Base-by-base conservation (phyloP, 805 yeast species). In the Suhomyces canberraensis region DNA sequence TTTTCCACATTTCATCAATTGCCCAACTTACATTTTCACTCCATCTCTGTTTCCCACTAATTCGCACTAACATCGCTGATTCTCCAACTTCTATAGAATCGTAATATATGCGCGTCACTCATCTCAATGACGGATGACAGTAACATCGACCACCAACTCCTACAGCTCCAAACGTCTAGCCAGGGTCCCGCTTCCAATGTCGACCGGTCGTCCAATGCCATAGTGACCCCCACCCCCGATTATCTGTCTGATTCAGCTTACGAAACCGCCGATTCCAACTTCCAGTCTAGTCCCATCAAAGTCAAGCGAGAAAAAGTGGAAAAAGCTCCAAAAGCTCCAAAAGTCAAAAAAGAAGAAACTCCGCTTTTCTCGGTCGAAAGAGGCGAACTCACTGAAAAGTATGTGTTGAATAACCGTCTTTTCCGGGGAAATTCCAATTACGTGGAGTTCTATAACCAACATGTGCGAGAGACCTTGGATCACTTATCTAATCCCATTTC, bases 341-440 rank as follows among this genome's bases (percentile, higher is more conserved):
- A n/a, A 20, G 22, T 20, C 22, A 20, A 20, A 9, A 7, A 7
- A 20, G 22, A 20, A 20, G 22, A 20, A 9, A 7, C 9, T 20
- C 22, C 22, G 8, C 7, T 20, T 7, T 20, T 20, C 22, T 7
- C 22, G 9, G 22, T 20, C 8, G 22, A 20, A 20, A 20, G 9
- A 9, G 8, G 8, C 8, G 22, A 20, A 9, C 22, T 20, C 8
- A 20, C 22, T 7, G 22, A 7, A 20, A 9, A 9, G 9, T 29
- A 16, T 16, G 8, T 14, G 25, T 18, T 11, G 16, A 33, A 29
- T 18, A 27, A 34, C 18, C 39, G 61, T n/a, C 16, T 19, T 8
- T 60, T 54, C 33, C 43, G 37, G 22, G 68, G 66, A 3, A 60
- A 59, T 40, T 44, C 41, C 34, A 57, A 54, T 34, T 63, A 60